Conservation (phyloP, 192 early-diverging fungal genomes). For the Rhizophagus clarus region DNA sequence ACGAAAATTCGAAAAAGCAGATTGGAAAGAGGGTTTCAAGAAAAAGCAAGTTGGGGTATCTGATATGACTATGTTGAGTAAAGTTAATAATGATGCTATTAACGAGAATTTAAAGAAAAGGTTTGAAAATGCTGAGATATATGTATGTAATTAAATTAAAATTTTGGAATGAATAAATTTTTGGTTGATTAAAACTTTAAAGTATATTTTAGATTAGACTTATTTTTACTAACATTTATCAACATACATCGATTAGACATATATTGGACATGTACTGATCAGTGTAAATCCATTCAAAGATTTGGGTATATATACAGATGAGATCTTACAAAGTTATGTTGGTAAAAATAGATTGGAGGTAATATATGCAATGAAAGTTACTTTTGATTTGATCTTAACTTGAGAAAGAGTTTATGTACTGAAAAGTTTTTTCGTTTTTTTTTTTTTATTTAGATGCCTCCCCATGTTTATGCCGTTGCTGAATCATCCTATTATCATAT, state of each 20-base stretch:
- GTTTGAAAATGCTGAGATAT: constrained; percentile 83
- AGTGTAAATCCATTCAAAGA: constrained; percentile 97
- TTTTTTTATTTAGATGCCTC: constrained; percentile 64
- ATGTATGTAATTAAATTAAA: constrained; percentile 61
- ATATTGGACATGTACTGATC: constrained; percentile 89
- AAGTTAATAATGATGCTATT: constrained; percentile 94
- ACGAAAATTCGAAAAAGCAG: constrained; percentile 49
- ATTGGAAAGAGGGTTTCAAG: constrained; percentile 75
- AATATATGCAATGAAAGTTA: constrained; percentile 22
- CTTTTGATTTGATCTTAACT: not conserved
- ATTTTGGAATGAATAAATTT: not conserved
- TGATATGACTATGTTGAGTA: constrained; percentile 91
- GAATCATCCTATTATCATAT: constrained; percentile 90
- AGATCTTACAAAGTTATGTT: constrained; percentile 82
- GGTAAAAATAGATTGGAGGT: constrained; percentile 84
- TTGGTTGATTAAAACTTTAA: not conserved
- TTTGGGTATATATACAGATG: constrained; percentile 91
- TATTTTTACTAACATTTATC: not conserved
- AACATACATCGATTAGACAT: constrained; percentile 63
- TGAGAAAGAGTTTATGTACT: not conserved
- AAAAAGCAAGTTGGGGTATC: constrained; percentile 81
- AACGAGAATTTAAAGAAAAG: constrained; percentile 92
- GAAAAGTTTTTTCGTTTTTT: not conserved
- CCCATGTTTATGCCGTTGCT: constrained; percentile 98
- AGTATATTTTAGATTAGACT: no score